Conservation (phyloP, 2,329 filamentous ascomycete species). For the Diaporthe australafricana region DNA sequence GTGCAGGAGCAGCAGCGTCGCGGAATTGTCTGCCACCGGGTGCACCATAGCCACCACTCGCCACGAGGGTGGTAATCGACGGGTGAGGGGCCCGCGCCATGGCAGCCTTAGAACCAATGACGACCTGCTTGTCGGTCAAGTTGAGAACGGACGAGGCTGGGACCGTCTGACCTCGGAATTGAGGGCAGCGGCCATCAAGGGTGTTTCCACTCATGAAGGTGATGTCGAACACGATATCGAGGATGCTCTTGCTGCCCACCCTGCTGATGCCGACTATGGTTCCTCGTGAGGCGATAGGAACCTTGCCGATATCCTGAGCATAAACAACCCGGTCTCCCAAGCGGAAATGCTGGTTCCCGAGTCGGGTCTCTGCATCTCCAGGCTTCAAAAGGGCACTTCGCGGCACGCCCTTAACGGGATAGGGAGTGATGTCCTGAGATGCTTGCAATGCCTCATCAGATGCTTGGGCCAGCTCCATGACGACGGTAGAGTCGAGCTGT, state of each 20-base stretch:
- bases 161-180: slow-evolving; percentile 95
- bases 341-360: slow-evolving; percentile 84
- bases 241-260: slow-evolving; percentile 82
- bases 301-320: slow-evolving; percentile 90
- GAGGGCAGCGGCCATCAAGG: slow-evolving; percentile 87
- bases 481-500: slow-evolving; percentile 92
- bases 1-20: slow-evolving; percentile 66
- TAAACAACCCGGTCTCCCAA: slow-evolving; percentile 95
- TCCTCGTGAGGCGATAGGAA: slow-evolving; percentile 90
- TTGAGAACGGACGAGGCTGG: slow-evolving; percentile 90
- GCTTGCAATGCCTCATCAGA: slow-evolving; percentile 70
- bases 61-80: slow-evolving; percentile 62
- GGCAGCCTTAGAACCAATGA: slow-evolving; percentile 73
- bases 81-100: slow-evolving; percentile 63
- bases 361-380: slow-evolving; percentile 92
- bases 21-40: slow-evolving; percentile 72
- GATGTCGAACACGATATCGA: slow-evolving; percentile 93
- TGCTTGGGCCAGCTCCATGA: slow-evolving; percentile 81
- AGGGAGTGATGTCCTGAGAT: slow-evolving; percentile 8
- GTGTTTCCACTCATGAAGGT: slow-evolving; percentile 98
- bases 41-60: slow-evolving; percentile 54
- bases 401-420: slow-evolving; percentile 77
- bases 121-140: slow-evolving; percentile 82
- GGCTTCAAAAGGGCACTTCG: slow-evolving; percentile 91
- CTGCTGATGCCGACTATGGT: slow-evolving; percentile 96